Conservation (phyloP, 2,329 filamentous ascomycete species). For the Diaporthe helianthi region DNA sequence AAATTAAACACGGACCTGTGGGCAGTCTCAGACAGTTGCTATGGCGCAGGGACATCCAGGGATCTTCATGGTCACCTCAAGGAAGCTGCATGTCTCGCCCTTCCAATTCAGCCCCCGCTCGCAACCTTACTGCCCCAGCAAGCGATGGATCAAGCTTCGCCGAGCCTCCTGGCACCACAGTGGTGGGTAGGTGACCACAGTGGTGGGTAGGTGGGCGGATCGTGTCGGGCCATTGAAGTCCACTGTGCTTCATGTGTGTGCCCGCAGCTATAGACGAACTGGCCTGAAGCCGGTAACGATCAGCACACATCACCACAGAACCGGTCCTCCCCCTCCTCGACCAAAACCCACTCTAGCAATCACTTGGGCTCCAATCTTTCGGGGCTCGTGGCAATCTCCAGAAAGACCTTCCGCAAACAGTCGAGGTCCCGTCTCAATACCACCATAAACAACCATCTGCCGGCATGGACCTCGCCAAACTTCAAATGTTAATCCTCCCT, state of each 20-base stretch:
- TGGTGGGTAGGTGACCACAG: too few relatives aligned
- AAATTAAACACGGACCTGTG: background rate
- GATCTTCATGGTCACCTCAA: background rate
- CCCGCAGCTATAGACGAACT: background rate
- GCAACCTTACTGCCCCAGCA: background rate
- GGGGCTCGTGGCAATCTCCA: slow-evolving; percentile 3
- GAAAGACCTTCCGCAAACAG: slow-evolving; percentile 16
- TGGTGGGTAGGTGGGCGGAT: background rate
- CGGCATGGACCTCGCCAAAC: background rate
- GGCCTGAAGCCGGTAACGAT: slow-evolving; percentile 3
- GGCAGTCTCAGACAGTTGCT: background rate
- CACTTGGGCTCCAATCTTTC: slow-evolving; percentile 1
- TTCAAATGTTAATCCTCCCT: background rate
- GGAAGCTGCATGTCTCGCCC: background rate
- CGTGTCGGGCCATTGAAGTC: background rate
- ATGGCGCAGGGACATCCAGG: background rate
- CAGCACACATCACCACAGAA: slow-evolving; percentile 12
- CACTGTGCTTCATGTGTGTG: background rate
- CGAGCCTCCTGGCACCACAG: slow-evolving; percentile 20
- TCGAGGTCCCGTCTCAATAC: slow-evolving; percentile 15
- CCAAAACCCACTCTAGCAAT: background rate
- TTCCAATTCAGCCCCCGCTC: too few relatives aligned
- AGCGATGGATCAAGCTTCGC: slow-evolving; percentile 9
- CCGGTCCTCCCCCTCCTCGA: background rate
- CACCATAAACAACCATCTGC: background rate